These are phyloP conservation scores for Bremia lactucae DNA, from an alignment of 352 stramenopile species.

Conservation along the genomic window DNA sequence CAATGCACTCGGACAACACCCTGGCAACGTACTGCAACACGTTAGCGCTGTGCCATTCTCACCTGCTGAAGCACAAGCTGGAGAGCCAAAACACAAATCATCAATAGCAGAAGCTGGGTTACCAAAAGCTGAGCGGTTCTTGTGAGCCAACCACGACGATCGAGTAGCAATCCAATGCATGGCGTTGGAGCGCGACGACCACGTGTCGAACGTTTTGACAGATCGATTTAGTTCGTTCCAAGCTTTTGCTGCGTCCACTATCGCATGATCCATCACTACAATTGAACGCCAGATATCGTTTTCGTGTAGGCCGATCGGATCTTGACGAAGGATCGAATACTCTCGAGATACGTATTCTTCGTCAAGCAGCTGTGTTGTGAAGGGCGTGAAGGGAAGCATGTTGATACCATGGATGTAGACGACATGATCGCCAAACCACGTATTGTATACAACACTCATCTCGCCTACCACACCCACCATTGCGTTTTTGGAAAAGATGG, in stretches of 20 bases:
- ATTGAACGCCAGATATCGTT: conserved; percentile 69
- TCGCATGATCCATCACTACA: conserved; percentile 60
- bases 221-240: conserved; percentile 53
- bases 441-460: conserved; percentile 71
- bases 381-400: conserved; percentile 74
- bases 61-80: conserved; percentile 37
- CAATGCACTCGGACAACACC: conserved; percentile 55
- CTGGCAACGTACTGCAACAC: conserved; percentile 57
- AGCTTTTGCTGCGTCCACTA: conserved; percentile 39
- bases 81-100: conserved; percentile 60
- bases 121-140: conserved; percentile 21
- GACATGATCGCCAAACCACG: conserved; percentile 66
- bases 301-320: conserved; percentile 26
- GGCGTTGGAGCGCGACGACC: conserved; percentile 62
- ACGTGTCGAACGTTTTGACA: conserved; percentile 52
- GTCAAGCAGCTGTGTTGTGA: conserved; percentile 47
- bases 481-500: conserved; percentile 56
- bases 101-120: conserved; percentile 22
- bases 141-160: conserved; percentile 53
- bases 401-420: conserved; percentile 81
- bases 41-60: conserved; percentile 46
- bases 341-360: conserved; percentile 48
- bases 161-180: conserved; percentile 68
- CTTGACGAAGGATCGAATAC: conserved; percentile 37
- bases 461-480: conserved; percentile 77